Base-by-base conservation (phyloP, 83 land plant genomes). In the Larix sibirica region DNA sequence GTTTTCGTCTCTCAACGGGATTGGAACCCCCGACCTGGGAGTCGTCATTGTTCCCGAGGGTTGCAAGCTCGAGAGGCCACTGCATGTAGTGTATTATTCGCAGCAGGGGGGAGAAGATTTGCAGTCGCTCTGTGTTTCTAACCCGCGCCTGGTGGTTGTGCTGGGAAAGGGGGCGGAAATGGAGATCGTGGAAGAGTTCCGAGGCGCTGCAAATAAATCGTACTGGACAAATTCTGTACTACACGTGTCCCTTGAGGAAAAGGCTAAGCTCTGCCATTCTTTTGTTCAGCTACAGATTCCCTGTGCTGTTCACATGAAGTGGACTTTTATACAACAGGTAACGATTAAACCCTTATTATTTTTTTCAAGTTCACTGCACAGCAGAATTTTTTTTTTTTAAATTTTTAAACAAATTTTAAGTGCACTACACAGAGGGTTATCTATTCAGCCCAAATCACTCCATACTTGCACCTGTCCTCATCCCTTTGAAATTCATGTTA, bases 251-350 rank as follows among this genome's bases (percentile, higher is more conserved):
- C 73, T 97, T 64, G 94, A 84, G 31, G 88, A 87, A 38, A 88
- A 91, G 5, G 99, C 87, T 16, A 86, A 85, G 67, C 92, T 97
- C 17, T 66, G 59, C 21, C 99, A 97, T 88, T 89, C 91, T 36
- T 95, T 89, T 79, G 58, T 91, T 56, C 99, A 97, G 84, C 88
- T 62, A 56, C 98, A 97, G 86, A 88, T 86, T 9, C 23, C 82
- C n/a, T 80, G 40, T 73, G 86, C 99, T 54, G 94, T 95, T 0
- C 97, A 95, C 87, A 90, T 89, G 47, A 95, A 95, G 85, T 94
- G 96, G 94, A 97, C 99, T 42, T 86, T 88, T 71, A 94, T 94
- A 58, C 84, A 85, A 80, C 99, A 97, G 95, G 99, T 95, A 38
- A 47, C 54, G 54, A 8, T 8, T 47, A 47, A 47, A 47, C 54